A percentile compares a stretch with the other conserved stretches of the same genome.
phyloP scores from a whole-genome alignment of 176 grass and related monocot genomes.

The Zizania latifolia region DNA sequence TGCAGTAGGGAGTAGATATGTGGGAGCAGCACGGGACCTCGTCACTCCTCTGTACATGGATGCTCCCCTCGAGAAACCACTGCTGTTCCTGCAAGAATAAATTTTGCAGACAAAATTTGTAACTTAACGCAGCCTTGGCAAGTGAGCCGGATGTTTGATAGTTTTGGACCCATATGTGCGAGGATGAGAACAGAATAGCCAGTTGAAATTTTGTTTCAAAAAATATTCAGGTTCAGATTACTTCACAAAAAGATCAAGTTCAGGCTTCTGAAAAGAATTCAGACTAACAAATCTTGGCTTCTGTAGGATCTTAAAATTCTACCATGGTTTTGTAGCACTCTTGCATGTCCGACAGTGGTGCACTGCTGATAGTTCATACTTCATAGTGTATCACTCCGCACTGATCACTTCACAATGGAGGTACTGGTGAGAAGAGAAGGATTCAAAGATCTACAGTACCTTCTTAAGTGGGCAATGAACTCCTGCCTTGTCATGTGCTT shows the following conservation, averaged over 20 bases:
- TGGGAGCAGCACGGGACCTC: conserved; percentile 54
- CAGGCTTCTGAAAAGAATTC: conserved; percentile 8
- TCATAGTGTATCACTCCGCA: not conserved
- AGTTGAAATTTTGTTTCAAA: conserved; percentile 11
- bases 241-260: not conserved
- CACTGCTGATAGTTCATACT: not conserved
- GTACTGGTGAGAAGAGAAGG: not conserved
- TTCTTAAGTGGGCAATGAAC: conserved; percentile 82
- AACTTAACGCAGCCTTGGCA: conserved; percentile 16
- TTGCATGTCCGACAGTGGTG: not conserved
- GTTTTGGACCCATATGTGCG: conserved; percentile 27
- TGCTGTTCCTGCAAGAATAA: conserved; percentile 77
- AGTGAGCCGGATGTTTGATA: conserved; percentile 23
- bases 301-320: not conserved
- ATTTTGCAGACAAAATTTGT: conserved; percentile 22
- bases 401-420: too few relatives aligned
- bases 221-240: not conserved
- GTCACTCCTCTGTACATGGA: conserved; percentile 94
- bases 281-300: not conserved
- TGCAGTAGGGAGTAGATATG: conserved; percentile 36
- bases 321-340: not conserved
- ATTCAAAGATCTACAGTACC: conserved; percentile 24
- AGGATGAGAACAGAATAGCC: not conserved
- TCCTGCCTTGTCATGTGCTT: conserved; percentile 85
- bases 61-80: conserved; percentile 95